These are phyloP conservation scores for Austropuccinia psidii DNA, from an alignment of 1,284 basidiomycete genomes.

Conservation along the genomic window DNA sequence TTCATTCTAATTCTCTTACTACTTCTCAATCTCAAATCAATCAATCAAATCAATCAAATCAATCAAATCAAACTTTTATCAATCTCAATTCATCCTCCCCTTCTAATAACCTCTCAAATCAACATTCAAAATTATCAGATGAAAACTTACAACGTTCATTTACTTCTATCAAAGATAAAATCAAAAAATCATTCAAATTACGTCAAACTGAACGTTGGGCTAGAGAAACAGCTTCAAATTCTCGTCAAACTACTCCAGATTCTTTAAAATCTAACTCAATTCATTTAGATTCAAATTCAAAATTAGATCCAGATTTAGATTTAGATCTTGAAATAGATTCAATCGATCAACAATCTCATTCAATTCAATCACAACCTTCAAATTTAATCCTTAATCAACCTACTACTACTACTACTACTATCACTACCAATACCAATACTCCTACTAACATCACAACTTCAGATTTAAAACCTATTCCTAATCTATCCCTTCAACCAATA, in stretches of 20 bases:
- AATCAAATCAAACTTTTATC: too few species aligned
- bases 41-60: too few species aligned
- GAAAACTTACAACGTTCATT: slow-evolving; percentile 6
- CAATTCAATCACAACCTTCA: neutral
- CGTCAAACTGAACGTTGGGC: slow-evolving; percentile 25
- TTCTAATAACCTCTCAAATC: neutral
- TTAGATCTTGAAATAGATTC: neutral
- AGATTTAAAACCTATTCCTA: neutral
- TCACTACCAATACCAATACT: neutral
- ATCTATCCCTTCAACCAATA: slow-evolving; percentile 9
- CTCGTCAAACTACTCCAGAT: neutral
- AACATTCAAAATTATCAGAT: neutral
- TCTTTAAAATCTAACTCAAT: neutral
- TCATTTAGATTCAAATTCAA: neutral
- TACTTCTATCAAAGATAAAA: neutral
- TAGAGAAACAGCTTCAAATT: neutral
- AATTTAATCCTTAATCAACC: neutral
- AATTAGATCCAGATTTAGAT: neutral
- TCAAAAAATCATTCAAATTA: slow-evolving; percentile 7
- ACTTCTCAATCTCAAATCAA: neutral
- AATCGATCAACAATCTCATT: neutral
- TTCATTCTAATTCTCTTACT: neutral
- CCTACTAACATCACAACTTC: neutral
- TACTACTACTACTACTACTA: neutral
- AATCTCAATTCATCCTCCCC: too few species aligned